These are phyloP conservation scores for Diaporthe helianthi DNA, from an alignment of 2,329 filamentous ascomycete genomes.

Conservation along the genomic window DNA sequence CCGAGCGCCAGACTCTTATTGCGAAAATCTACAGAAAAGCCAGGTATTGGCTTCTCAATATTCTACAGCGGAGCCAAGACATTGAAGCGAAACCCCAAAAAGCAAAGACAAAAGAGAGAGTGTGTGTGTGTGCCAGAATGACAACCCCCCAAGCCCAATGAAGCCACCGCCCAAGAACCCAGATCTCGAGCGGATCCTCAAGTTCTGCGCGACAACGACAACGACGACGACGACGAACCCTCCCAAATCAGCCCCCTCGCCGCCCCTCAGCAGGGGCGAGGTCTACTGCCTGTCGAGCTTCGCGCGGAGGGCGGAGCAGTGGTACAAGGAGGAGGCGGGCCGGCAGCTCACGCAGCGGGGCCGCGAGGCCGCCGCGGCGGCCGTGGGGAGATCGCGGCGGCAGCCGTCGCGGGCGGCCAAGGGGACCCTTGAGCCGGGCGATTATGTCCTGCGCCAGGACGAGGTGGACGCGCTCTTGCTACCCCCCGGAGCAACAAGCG, in stretches of 20 bases:
- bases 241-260: constrained; percentile 1
- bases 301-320: constrained; percentile 4
- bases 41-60: neutral
- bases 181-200: neutral
- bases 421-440: neutral
- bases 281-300: constrained; percentile 30
- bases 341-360: neutral
- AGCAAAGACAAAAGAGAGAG: too few relatives aligned
- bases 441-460: neutral
- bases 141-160: neutral
- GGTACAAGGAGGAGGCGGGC: constrained; percentile 17
- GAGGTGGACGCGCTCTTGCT: neutral
- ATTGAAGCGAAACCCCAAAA: neutral
- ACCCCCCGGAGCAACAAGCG: neutral
- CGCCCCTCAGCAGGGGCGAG: neutral
- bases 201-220: constrained; percentile 2
- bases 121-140: too few relatives aligned
- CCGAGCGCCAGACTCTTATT: neutral
- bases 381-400: constrained; percentile 1
- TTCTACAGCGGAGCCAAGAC: neutral
- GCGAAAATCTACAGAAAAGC: neutral
- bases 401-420: constrained; percentile 25
- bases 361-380: neutral
- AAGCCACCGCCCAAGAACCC: neutral
- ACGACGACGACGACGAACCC: too few relatives aligned